These are phyloP conservation scores for Trichoderma reesei DNA, from an alignment of 495 filamentous ascomycete species.

Conservation along the genomic window DNA sequence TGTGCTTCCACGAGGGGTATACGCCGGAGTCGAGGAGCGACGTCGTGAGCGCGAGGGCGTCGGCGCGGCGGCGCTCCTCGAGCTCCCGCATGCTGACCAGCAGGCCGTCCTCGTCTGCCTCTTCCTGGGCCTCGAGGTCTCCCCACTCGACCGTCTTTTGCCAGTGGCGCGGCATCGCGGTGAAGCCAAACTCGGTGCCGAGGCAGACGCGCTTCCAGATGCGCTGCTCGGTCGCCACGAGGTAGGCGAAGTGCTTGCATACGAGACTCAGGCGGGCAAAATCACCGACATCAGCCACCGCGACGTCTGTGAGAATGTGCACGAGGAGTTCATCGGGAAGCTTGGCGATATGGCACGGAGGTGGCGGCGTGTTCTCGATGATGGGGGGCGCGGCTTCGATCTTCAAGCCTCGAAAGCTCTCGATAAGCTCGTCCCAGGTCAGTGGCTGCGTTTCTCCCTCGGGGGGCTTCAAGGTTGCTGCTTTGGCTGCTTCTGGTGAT, in stretches of 20 bases:
- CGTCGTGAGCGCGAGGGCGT: slow-evolving; percentile 26
- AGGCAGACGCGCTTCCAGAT: slow-evolving; percentile 78
- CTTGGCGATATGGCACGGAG: slow-evolving; percentile 66
- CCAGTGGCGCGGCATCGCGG: slow-evolving; percentile 76
- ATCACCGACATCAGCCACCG: slow-evolving; percentile 64
- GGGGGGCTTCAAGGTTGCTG: neutral
- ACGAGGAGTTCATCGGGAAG: slow-evolving; percentile 78
- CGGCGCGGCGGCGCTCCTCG: slow-evolving; percentile 18
- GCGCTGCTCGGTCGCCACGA: slow-evolving; percentile 74
- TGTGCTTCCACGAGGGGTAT: slow-evolving; percentile 43
- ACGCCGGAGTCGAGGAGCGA: slow-evolving; percentile 35
- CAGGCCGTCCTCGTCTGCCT: slow-evolving; percentile 15
- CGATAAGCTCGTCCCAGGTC: slow-evolving; percentile 58
- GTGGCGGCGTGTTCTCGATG: slow-evolving; percentile 54
- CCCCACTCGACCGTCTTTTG: slow-evolving; percentile 51
- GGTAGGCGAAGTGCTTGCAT: slow-evolving; percentile 77
- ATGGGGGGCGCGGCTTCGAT: slow-evolving; percentile 47
- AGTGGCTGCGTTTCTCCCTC: slow-evolving; percentile 18
- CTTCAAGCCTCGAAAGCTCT: slow-evolving; percentile 55
- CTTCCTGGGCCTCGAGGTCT: slow-evolving; percentile 35
- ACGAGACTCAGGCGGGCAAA: slow-evolving; percentile 73
- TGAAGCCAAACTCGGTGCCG: slow-evolving; percentile 64
- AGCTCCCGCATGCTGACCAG: slow-evolving; percentile 22
- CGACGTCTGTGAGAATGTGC: slow-evolving; percentile 49
- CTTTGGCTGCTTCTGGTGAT: neutral